These are phyloP conservation scores for bread wheat (Triticum aestivum) DNA, from an alignment of 176 grass and related monocot genomes.

Conservation along the genomic window IWGSC_CS_RefSeq_v2.1 NC_057811.1:448935295-448935794, in stretches of 20 bases:
- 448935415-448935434: neutral
- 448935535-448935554: conserved; percentile 11
- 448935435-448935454: conserved; percentile 20
- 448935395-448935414: conserved; percentile 8
- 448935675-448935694: neutral
- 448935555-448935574: neutral
- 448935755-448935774: no score
- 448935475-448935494: conserved; percentile 39
- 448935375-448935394: conserved; percentile 21
- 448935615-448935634: neutral
- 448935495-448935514: conserved; percentile 42
- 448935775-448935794: no score
- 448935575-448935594: neutral
- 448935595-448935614: neutral
- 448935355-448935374: conserved; percentile 16
- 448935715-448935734: neutral
- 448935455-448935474: conserved; percentile 10
- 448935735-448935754: neutral
- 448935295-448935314: conserved; percentile 36
- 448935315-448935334: conserved; percentile 25
- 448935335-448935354: conserved; percentile 24
- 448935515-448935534: conserved; percentile 34
- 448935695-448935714: conserved; percentile 60
- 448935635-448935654: neutral
- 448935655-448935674: neutral